Evolutionary conservation across 805 yeast species (phyloP), one percentile per base, ranked within the genome.

Genomic region (Torulaspora delbrueckii): DNA sequence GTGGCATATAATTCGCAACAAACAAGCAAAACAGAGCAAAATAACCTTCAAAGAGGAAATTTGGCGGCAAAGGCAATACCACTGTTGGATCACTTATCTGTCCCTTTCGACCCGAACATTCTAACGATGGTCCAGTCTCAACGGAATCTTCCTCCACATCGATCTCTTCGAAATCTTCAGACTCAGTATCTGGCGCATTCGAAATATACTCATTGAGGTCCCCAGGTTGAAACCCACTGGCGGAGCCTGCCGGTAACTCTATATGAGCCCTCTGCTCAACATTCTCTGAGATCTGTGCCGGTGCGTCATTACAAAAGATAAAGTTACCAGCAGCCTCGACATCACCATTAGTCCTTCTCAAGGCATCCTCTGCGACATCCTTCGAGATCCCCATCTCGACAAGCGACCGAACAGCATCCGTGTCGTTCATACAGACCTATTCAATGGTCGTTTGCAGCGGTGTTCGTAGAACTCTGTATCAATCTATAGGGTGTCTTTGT

Each of bases 311-410:
- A 9, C 62, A 53, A 41, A 63, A 62, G 7, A 63, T 62, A 39
- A 52, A 55, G 42, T 60, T 60, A 8, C 85, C 83, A 1, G 96
- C 83, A 2, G 76, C 78, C 55, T 85, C 90, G 7, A 80, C 65
- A 53, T 81, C 79, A 14, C 76, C 76, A 9, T 66, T 62, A 43
- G 74, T 77, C 41, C 76, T 58, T 25, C 70, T 41, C 37, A 87
- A 67, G 0, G 95, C 91, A 46, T 81, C 81, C 35, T 60, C 69
- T 5, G 91, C 81, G 43, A 82, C 74, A 22, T 73, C 72, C 3
- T 62, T 63, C 1, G 80, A 55, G 53, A 87, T 86, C 5, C 96
- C 96, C 95, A 87, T 86, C 13, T 74, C 73, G 10, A 68, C 62
- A 13, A 87, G 64, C 44, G 74, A 72, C 2, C 69, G 71, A 4